Evolutionary conservation across 2,329 filamentous ascomycete genomes (phyloP).

Genomic region (Alternaria brassicicola): DNA sequence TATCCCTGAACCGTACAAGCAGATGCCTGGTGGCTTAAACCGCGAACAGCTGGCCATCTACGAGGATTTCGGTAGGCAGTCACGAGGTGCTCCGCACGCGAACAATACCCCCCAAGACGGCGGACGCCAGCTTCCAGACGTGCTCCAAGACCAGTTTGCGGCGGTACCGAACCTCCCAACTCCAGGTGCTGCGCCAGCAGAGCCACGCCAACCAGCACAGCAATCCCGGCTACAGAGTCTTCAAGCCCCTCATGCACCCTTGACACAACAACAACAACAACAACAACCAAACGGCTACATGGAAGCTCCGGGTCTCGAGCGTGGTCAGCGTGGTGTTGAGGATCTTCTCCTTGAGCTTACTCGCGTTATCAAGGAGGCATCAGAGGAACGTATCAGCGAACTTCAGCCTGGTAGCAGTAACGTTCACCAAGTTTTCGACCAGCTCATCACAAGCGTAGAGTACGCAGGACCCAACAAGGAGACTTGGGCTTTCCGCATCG

Average conservation of each 20-base stretch:
- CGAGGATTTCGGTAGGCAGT: conserved; percentile 90
- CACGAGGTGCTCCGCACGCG: conserved; percentile 66
- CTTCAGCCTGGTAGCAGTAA: conserved; percentile 58
- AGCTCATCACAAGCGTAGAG: conserved; percentile 61
- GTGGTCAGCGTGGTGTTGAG: conserved; percentile 57
- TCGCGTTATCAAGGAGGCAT: conserved; percentile 60
- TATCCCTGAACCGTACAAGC: conserved; percentile 91
- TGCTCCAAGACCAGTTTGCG: conserved; percentile 66
- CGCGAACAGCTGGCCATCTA: conserved; percentile 94
- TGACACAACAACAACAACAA: conserved; percentile 51
- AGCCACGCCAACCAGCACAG: conserved; percentile 64
- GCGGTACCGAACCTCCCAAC: conserved; percentile 66
- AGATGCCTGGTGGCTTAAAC: conserved; percentile 82
- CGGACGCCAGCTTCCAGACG: conserved; percentile 65
- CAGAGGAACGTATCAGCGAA: conserved; percentile 64
- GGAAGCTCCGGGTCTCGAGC: conserved; percentile 49
- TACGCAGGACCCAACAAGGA: conserved; percentile 61
- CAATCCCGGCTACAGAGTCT: conserved; percentile 51
- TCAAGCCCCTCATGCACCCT: conserved; percentile 41
- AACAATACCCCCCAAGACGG: conserved; percentile 64
- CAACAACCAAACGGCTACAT: conserved; percentile 67
- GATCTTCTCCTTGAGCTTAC: conserved; percentile 63
- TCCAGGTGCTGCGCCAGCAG: conserved; percentile 65
- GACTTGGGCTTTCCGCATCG: conserved; percentile 60
- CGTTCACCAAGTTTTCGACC: conserved; percentile 64